phyloP scores from a whole-genome alignment of 2,329 filamentous ascomycete genomes.

The Rhexocercosporidium sp. region DNA sequence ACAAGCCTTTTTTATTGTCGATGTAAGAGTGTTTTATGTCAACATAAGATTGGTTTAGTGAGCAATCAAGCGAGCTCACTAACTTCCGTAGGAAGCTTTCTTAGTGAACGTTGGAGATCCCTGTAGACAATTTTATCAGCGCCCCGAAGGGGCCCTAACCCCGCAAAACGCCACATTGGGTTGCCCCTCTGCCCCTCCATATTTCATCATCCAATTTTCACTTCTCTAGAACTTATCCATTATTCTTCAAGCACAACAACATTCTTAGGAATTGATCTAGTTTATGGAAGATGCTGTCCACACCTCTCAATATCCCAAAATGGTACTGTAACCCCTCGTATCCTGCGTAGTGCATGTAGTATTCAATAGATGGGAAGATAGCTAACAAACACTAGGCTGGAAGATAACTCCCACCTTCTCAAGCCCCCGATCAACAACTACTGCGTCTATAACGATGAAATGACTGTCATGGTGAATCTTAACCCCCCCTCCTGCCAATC shows the following conservation, averaged over 20 bases:
- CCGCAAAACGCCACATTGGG: slow-evolving; percentile 2
- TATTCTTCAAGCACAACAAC: background rate
- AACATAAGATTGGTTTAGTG: background rate
- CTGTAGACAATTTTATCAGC: slow-evolving; percentile 14
- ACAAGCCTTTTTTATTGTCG: too few relatives aligned
- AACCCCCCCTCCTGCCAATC: background rate
- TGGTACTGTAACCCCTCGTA: slow-evolving; percentile 30
- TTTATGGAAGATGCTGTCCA: slow-evolving; percentile 33
- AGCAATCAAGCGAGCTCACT: background rate
- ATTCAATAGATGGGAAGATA: background rate
- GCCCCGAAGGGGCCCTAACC: background rate
- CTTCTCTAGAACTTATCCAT: background rate
- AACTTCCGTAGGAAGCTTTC: too few relatives aligned
- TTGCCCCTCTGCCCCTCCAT: slow-evolving; percentile 12
- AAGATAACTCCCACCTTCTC: slow-evolving; percentile 83
- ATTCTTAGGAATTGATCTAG: background rate
- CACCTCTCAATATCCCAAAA: slow-evolving; percentile 41
- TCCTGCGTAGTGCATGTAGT: background rate
- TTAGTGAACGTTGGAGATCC: background rate
- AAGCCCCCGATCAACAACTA: slow-evolving; percentile 96
- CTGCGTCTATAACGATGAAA: slow-evolving; percentile 86
- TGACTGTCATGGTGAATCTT: slow-evolving; percentile 75
- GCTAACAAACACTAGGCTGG: slow-evolving; percentile 66
- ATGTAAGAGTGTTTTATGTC: too few relatives aligned
- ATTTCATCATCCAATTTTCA: background rate